Percentiles rank a stretch among this genome's conserved stretches.
These are phyloP conservation scores for Melianthus villosus DNA, from an alignment of 441 rosid genomes.

Conservation along the genomic window DNA sequence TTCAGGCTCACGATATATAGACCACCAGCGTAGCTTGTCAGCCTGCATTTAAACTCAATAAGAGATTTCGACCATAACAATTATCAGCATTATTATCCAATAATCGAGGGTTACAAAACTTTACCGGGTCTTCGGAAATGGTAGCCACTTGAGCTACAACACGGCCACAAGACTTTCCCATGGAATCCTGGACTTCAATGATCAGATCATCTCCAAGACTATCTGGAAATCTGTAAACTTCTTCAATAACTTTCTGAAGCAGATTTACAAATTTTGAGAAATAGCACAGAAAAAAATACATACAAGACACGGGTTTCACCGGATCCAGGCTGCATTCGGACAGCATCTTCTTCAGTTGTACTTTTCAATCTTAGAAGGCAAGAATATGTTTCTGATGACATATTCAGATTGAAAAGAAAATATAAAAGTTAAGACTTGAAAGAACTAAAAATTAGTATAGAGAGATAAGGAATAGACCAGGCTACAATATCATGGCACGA, in stretches of 20 bases:
- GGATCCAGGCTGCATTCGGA: slow-evolving; percentile 85
- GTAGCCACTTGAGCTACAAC: slow-evolving; percentile 83
- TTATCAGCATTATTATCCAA: slow-evolving; percentile 2
- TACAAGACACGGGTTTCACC: slow-evolving; percentile 93
- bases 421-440: too few relatives aligned
- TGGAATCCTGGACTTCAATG: slow-evolving; percentile 75
- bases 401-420: not conserved
- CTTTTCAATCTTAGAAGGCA: slow-evolving; percentile 71
- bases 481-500: too few relatives aligned
- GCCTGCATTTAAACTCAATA: slow-evolving; percentile 36
- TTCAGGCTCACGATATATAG: slow-evolving; percentile 80
- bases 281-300: slow-evolving; percentile 14
- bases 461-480: not conserved
- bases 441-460: too few relatives aligned
- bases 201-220: slow-evolving; percentile 84
- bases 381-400: slow-evolving; percentile 52
- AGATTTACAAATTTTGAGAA: slow-evolving; percentile 7
- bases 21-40: slow-evolving; percentile 94
- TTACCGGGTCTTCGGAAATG: slow-evolving; percentile 67
- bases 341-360: slow-evolving; percentile 60
- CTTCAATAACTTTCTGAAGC: slow-evolving; percentile 14
- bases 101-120: slow-evolving; percentile 6
- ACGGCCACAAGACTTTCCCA: slow-evolving; percentile 75
- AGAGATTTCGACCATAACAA: slow-evolving; percentile 17
- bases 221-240: slow-evolving; percentile 83